Evolutionary conservation across 1,139 yeast genomes (phyloP).

Genomic region (Suhomyces ambrosiae): DNA sequence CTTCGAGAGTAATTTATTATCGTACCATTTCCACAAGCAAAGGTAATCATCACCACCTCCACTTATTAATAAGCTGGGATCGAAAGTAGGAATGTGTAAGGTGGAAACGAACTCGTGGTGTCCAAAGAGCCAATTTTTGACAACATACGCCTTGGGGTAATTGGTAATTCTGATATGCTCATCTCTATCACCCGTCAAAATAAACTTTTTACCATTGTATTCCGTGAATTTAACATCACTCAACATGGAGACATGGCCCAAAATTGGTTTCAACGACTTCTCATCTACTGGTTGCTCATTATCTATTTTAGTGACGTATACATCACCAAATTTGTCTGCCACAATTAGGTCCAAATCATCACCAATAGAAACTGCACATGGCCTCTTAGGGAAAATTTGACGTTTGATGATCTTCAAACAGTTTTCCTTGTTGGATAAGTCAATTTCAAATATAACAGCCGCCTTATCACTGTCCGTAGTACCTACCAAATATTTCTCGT

Average conservation of each 20-base stretch:
- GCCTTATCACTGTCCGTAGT: constrained; percentile 87
- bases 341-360: constrained; percentile 58
- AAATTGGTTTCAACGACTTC: constrained; percentile 58
- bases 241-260: constrained; percentile 97
- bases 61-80: constrained; percentile 54
- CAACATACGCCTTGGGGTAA: constrained; percentile 75
- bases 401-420: constrained; percentile 61
- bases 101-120: constrained; percentile 80
- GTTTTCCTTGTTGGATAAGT: constrained; percentile 28
- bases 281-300: constrained; percentile 36
- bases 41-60: constrained; percentile 90
- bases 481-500: constrained; percentile 60
- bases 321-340: constrained; percentile 99
- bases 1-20: constrained; percentile 47
- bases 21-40: constrained; percentile 78
- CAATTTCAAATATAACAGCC: constrained; percentile 59
- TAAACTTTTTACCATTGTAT: constrained; percentile 49
- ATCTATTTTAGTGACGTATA: constrained; percentile 57
- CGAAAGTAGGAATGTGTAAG: constrained; percentile 55
- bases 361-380: constrained; percentile 73
- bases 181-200: constrained; percentile 89
- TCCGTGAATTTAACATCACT: constrained; percentile 62
- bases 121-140: constrained; percentile 84
- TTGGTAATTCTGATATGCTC: constrained; percentile 91
- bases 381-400: constrained; percentile 85